phyloP scores from a whole-genome alignment of 2,329 filamentous ascomycete species.

The Cytospora mali region DNA sequence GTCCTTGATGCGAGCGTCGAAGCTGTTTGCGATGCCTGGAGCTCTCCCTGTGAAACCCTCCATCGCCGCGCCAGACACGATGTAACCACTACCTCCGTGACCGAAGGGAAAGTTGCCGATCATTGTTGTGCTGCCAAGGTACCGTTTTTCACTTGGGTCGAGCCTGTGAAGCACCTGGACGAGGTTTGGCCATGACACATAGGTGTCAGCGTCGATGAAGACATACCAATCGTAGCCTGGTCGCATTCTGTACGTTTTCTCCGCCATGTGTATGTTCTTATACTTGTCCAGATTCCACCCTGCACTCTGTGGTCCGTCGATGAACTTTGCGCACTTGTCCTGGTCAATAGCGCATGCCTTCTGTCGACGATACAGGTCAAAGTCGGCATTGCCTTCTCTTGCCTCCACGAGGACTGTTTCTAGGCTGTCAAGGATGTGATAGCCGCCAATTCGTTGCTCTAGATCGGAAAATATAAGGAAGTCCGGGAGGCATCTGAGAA shows the following conservation, averaged over 20 bases:
- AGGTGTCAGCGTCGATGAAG: slow-evolving; percentile 62
- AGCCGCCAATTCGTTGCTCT: slow-evolving; percentile 48
- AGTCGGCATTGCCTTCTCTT: slow-evolving; percentile 51
- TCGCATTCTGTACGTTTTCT: slow-evolving; percentile 53
- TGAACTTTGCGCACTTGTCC: slow-evolving; percentile 45
- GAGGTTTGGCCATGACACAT: slow-evolving; percentile 57
- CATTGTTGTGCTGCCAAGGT: slow-evolving; percentile 53
- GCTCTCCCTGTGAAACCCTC: slow-evolving; percentile 46
- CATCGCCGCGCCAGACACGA: slow-evolving; percentile 56
- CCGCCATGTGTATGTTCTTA: slow-evolving; percentile 63
- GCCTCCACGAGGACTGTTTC: slow-evolving; percentile 47
- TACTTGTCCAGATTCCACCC: slow-evolving; percentile 63
- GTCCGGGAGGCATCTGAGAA: slow-evolving; percentile 55
- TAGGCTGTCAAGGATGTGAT: slow-evolving; percentile 50
- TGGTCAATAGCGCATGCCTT: slow-evolving; percentile 49
- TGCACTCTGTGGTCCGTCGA: slow-evolving; percentile 34
- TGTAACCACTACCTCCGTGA: slow-evolving; percentile 60
- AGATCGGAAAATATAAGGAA: slow-evolving; percentile 63
- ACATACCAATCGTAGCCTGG: slow-evolving; percentile 61
- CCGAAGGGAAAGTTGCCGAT: slow-evolving; percentile 49
- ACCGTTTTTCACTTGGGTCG: slow-evolving; percentile 47
- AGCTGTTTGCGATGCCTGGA: slow-evolving; percentile 48
- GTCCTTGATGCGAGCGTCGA: slow-evolving; percentile 44
- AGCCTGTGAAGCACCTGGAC: slow-evolving; percentile 50
- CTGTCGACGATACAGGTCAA: slow-evolving; percentile 51